phyloP scores from a whole-genome alignment of 192 early-diverging fungal species.

The Allomyces arbusculus region DNA sequence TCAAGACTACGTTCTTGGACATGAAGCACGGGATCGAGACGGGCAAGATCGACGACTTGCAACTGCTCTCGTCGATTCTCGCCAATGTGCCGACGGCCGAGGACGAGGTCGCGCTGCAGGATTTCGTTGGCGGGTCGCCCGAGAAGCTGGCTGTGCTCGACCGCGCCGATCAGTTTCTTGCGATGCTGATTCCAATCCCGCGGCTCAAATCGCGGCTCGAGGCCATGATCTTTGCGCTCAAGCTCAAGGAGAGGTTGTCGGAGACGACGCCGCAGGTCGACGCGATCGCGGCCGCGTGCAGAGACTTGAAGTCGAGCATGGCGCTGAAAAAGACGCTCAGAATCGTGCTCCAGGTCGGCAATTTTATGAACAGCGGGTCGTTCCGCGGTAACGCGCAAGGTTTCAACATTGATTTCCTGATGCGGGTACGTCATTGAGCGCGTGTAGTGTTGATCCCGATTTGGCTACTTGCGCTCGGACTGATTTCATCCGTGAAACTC shows the following conservation, averaged over 20 bases:
- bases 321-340: neutral
- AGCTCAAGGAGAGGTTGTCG: neutral
- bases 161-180: neutral
- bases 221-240: neutral
- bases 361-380: conserved; percentile 2
- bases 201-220: conserved; percentile 1
- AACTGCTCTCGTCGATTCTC: neutral
- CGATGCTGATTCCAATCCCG: neutral
- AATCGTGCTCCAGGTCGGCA: conserved; percentile 1
- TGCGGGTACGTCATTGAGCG: neutral
- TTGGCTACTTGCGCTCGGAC: too few species aligned
- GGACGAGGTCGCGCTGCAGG: neutral
- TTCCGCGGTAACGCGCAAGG: conserved; percentile 3
- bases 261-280: neutral
- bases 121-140: neutral
- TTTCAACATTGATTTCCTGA: conserved; percentile 1
- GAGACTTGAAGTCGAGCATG: neutral
- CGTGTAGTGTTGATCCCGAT: neutral
- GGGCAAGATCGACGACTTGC: neutral
- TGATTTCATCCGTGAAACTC: too few species aligned
- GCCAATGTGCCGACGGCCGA: conserved; percentile 2
- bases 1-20: neutral
- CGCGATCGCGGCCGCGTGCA: neutral
- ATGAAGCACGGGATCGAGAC: neutral
- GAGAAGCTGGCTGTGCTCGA: conserved; percentile 1